phyloP scores from a whole-genome alignment of 352 stramenopile genomes.

The Phytophthora citrophthora region DNA sequence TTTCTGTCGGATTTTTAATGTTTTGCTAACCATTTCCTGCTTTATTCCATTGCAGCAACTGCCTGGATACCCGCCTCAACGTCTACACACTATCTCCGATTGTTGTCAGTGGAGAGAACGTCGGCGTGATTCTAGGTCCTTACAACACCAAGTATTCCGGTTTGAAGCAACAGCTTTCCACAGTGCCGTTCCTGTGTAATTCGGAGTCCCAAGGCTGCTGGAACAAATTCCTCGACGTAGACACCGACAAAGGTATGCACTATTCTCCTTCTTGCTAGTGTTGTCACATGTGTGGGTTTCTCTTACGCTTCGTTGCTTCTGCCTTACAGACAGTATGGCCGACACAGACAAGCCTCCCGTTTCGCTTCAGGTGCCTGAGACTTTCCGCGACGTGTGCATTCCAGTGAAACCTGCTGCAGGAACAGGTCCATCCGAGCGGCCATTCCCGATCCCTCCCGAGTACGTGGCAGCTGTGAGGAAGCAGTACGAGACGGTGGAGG shows the following conservation, averaged over 20 bases:
- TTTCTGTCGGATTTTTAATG: not conserved
- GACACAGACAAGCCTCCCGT: slow-evolving; percentile 65
- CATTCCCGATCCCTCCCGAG: slow-evolving; percentile 80
- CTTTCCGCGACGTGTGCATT: slow-evolving; percentile 74
- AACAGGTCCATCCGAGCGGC: slow-evolving; percentile 51
- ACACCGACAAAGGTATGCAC: slow-evolving; percentile 62
- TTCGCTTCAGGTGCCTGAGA: slow-evolving; percentile 57
- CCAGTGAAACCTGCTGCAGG: slow-evolving; percentile 61
- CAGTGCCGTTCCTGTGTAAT: slow-evolving; percentile 52
- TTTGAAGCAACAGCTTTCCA: slow-evolving; percentile 79
- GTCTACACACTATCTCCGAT: slow-evolving; percentile 92
- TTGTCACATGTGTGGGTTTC: not conserved
- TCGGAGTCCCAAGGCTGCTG: slow-evolving; percentile 61
- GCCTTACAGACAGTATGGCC: slow-evolving; percentile 36
- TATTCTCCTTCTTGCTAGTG: not conserved
- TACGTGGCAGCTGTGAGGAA: slow-evolving; percentile 68
- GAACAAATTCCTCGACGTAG: slow-evolving; percentile 74
- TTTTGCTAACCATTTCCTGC: no score
- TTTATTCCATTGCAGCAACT: slow-evolving; percentile 81
- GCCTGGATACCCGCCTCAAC: slow-evolving; percentile 92
- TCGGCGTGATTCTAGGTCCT: slow-evolving; percentile 93
- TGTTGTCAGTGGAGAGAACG: slow-evolving; percentile 96
- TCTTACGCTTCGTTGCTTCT: slow-evolving; percentile 5
- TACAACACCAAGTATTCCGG: slow-evolving; percentile 96
- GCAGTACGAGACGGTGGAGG: slow-evolving; percentile 83